These are phyloP conservation scores for Lentinula detonsa DNA, from an alignment of 768 basidiomycete species.

Conservation along the genomic window DNA sequence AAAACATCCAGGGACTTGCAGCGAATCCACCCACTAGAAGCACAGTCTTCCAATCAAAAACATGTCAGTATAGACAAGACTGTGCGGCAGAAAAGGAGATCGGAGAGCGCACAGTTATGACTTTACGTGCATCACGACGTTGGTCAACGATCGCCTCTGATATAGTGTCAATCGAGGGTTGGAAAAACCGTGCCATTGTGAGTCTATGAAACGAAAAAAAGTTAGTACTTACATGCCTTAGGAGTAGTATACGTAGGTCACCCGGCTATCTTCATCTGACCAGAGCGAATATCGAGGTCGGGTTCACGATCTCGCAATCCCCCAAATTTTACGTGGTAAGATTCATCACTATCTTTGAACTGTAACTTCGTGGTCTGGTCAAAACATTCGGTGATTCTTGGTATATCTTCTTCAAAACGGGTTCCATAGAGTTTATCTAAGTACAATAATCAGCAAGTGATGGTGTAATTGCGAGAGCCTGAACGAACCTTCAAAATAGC, in stretches of 20 bases:
- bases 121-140: conserved; percentile 19
- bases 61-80: neutral
- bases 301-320: conserved; percentile 31
- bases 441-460: neutral
- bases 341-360: conserved; percentile 31
- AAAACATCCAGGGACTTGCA: conserved; percentile 43
- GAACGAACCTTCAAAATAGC: conserved; percentile 25
- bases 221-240: neutral
- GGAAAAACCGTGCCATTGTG: conserved; percentile 35
- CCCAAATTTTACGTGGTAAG: conserved; percentile 36
- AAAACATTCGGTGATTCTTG: conserved; percentile 29
- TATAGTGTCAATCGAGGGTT: conserved; percentile 33
- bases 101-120: conserved; percentile 23
- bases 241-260: neutral
- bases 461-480: neutral
- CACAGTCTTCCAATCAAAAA: conserved; percentile 21
- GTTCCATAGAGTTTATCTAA: conserved; percentile 9
- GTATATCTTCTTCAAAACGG: conserved; percentile 22
- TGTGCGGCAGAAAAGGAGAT: neutral
- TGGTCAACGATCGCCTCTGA: conserved; percentile 28
- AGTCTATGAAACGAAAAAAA: neutral
- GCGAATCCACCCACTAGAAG: conserved; percentile 51
- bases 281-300: conserved; percentile 28
- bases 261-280: conserved; percentile 33
- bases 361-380: conserved; percentile 34